Conservation (phyloP, 2,329 filamentous ascomycete species). For the Orbilia quercus region DNA sequence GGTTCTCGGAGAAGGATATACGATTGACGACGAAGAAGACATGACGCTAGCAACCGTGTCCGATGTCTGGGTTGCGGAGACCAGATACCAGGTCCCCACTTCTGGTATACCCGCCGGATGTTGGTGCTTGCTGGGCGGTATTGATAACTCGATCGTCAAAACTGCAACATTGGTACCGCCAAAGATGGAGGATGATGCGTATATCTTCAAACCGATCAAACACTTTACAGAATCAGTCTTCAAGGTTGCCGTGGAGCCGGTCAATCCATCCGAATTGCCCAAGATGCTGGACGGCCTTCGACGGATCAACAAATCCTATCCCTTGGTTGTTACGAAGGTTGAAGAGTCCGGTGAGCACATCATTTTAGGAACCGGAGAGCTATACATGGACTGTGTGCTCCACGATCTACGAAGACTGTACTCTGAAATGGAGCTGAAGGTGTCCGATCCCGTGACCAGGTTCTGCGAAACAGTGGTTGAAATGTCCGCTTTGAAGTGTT, state of each 20-base stretch:
- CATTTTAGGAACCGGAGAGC: constrained; percentile 90
- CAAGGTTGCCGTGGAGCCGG: constrained; percentile 96
- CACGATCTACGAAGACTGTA: constrained; percentile 94
- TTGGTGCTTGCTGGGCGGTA: constrained; percentile 87
- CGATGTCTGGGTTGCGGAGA: constrained; percentile 89
- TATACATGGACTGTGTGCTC: constrained; percentile 99
- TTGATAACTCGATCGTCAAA: constrained; percentile 98
- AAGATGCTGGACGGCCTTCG: constrained; percentile 98
- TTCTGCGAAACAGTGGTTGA: constrained; percentile 99
- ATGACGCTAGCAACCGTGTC: constrained; percentile 88
- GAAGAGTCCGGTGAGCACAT: constrained; percentile 98
- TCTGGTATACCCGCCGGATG: constrained; percentile 94
- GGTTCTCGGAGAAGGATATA: constrained; percentile 94
- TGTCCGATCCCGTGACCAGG: constrained; percentile 94
- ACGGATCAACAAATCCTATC: constrained; percentile 98
- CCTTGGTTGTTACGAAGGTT: constrained; percentile 93
- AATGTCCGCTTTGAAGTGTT: constrained; percentile 97
- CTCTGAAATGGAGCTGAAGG: constrained; percentile 98
- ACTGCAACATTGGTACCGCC: constrained; percentile 88
- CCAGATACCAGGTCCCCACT: constrained; percentile 89
- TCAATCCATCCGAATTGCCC: constrained; percentile 95
- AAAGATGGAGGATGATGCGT: constrained; percentile 83
- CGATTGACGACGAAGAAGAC: constrained; percentile 95
- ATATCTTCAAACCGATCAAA: constrained; percentile 90
- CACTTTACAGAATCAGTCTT: constrained; percentile 98